Base-by-base conservation (phyloP, 2,329 filamentous ascomycete genomes). In the Apiospora phragmitis region DNA sequence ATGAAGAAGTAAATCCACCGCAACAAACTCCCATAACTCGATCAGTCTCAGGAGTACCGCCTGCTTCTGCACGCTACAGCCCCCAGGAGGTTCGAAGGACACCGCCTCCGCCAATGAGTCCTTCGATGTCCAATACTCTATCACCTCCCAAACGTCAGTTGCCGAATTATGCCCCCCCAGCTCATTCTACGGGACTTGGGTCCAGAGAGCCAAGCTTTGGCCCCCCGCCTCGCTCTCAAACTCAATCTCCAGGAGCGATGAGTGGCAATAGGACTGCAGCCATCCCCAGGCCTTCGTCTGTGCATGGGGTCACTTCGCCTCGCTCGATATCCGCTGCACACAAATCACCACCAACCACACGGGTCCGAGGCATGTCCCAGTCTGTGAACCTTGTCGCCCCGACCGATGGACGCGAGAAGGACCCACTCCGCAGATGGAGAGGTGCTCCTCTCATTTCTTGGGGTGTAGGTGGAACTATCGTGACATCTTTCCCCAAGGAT, bases 371-470 rank as follows among this genome's bases (percentile, higher is more conserved):
- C 1, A 83, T 86, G 69, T 91, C 89, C 3, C 82, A 89, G 70
- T 84, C 82, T 38, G 79, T 90, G 68, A 89, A 89, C 74, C 85
- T 91, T 73, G 84, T 92, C 47, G 83, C 87, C 11, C 90, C 91
- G 1, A 91, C 86, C 1, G 90, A 92, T 79, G 90, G 90, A 1
- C 87, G 88, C 26, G 89, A 92, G 76, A 82, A 90, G 24, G 96
- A 99, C 82, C 90, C 91, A 2, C 84, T 99, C 8, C 88, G 97
- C 79, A 88, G 96, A 74, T 99, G 96, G 96, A 94, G 93, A 82
- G 97, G 97, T 3, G 88, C 90, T 16, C 96, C 97, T 0, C 88
- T 97, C 16, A 92, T 98, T 77, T 89, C 89, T 0, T 99, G 97
- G 92, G 94, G 94, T 3, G 90, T 97, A 67, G 95, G 94, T 26